These are phyloP conservation scores for Scheffersomyces segobiensis DNA, from an alignment of 1,139 yeast genomes.

Conservation along the genomic window DNA sequence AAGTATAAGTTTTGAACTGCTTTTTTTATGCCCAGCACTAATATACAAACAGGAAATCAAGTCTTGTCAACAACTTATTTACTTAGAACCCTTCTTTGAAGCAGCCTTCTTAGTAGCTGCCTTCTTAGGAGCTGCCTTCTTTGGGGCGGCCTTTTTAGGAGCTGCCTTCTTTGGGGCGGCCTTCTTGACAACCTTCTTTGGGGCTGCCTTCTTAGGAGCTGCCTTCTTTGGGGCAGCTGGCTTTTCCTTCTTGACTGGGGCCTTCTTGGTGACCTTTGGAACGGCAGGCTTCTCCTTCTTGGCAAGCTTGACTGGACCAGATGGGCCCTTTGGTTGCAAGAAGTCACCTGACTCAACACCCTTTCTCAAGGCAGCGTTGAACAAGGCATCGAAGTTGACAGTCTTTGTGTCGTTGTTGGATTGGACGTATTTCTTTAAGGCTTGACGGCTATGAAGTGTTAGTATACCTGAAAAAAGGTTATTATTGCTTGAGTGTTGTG, in stretches of 20 bases:
- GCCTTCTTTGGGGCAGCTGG: slow-evolving; percentile 19
- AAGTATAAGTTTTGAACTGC: slow-evolving; percentile 1
- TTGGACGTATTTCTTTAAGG: slow-evolving; percentile 71
- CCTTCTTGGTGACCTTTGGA: slow-evolving; percentile 21
- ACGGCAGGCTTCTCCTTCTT: slow-evolving; percentile 40
- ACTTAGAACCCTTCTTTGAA: slow-evolving; percentile 1
- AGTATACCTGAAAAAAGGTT: slow-evolving; percentile 10
- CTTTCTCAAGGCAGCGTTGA: slow-evolving; percentile 77
- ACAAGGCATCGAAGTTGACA: slow-evolving; percentile 69
- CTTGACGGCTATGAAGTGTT: slow-evolving; percentile 54
- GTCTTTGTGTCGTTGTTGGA: slow-evolving; percentile 61
- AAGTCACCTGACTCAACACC: slow-evolving; percentile 80
- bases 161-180: slow-evolving; percentile 11
- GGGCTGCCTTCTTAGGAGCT: slow-evolving; percentile 10
- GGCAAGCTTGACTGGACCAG: slow-evolving; percentile 69
- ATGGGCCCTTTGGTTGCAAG: slow-evolving; percentile 84
- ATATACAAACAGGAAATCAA: not conserved
- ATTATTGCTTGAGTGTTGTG: slow-evolving; percentile 15
- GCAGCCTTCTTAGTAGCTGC: slow-evolving; percentile 12
- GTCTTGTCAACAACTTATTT: not conserved
- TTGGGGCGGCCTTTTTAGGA: slow-evolving; percentile 12
- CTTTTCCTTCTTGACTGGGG: slow-evolving; percentile 41
- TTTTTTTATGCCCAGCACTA: slow-evolving; percentile 1
- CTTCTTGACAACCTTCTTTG: slow-evolving; percentile 10
- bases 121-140: slow-evolving; percentile 24